Base-by-base conservation (phyloP, 2,329 filamentous ascomycete species). In the Aspergillus melleus region DNA sequence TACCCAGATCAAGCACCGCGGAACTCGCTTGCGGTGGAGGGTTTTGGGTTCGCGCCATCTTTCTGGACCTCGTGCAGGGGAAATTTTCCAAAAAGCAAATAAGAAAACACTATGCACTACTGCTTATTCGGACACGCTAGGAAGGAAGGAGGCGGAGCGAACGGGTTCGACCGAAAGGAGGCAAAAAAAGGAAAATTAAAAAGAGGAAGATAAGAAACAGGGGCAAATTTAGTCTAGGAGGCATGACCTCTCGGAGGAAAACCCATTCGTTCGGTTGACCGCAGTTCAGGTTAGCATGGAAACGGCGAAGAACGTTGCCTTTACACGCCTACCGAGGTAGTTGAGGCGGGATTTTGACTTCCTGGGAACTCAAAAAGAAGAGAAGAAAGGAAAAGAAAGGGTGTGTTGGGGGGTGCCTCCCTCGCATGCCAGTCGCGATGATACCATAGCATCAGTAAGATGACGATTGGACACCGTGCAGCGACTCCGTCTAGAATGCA, bases 1-100 rank as follows among this genome's bases (percentile, higher is more conserved):
- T 19, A 50, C 29, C 39, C 32, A 46, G 36, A 44, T 57, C 44
- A 57, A 60, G 54, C 58, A 60, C 58, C 54, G 58, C 54, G 58
- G 54, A 57, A 53, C 58, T 57, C 44, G 44, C 44, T 47, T 47
- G 36, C 11, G 44, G 44, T 60, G 57, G 57, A 51, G 42, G 14
- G 36, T 30, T 32, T 55, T 42, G 32, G 26, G 24, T 46, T 52
- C 52, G 14, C 39, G 29, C 49, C 47, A 52, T 55, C 12, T 20
- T 32, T 54, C 36, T 30, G 49, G 24, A 22, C 57, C 36, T 36
- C 42, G 54, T 57, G 53, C 49, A 57, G 44, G 36, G 47, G 26
- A 54, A 52, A 52, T 29, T 29, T 29, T 29, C 9, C 26, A 8
- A 29, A 29, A 29, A 29, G 26, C 22, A 24, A 46, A 20, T 16